Evolutionary conservation across 139 green algal genomes (phyloP).

Genomic region (Mesostigma viride): DNA sequence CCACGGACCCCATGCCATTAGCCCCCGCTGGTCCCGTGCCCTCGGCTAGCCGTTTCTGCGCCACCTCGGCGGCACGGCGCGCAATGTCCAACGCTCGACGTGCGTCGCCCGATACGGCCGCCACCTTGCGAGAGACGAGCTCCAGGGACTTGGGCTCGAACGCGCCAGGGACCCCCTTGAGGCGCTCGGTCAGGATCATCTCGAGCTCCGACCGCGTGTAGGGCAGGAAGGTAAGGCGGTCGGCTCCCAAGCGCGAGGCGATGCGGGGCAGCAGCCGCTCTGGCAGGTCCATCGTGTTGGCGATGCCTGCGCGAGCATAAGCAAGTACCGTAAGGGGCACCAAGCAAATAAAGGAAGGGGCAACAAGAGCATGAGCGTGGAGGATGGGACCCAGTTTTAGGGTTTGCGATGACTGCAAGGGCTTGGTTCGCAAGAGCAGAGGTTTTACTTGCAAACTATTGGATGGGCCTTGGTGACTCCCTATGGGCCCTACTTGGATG

Average conservation of each 20-base stretch:
- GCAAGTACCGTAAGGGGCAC: not conserved
- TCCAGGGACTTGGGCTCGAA: conserved; percentile 34
- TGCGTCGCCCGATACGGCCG: conserved; percentile 35
- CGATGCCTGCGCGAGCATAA: conserved; percentile 55
- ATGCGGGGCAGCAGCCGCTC: conserved; percentile 85
- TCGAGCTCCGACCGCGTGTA: conserved; percentile 36
- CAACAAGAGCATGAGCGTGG: not conserved
- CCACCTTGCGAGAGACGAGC: conserved; percentile 38
- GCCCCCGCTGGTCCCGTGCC: not conserved
- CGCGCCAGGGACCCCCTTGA: conserved; percentile 34
- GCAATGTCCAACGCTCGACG: conserved; percentile 41
- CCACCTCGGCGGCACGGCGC: conserved; percentile 33
- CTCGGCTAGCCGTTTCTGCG: conserved; percentile 9
- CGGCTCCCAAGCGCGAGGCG: conserved; percentile 36
- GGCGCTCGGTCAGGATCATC: conserved; percentile 57
- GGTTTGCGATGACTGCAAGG: no score
- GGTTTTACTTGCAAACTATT: no score
- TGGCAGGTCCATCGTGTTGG: conserved; percentile 96
- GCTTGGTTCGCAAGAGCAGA: no score
- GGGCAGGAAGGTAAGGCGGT: conserved; percentile 22
- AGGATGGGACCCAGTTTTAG: no score
- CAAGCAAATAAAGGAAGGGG: not conserved
- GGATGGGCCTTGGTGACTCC: no score
- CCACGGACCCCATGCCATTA: not conserved
- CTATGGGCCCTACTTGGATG: no score